Evolutionary conservation across 2,329 filamentous ascomycete species (phyloP).

Genomic region (Fusarium robinianum): DNA sequence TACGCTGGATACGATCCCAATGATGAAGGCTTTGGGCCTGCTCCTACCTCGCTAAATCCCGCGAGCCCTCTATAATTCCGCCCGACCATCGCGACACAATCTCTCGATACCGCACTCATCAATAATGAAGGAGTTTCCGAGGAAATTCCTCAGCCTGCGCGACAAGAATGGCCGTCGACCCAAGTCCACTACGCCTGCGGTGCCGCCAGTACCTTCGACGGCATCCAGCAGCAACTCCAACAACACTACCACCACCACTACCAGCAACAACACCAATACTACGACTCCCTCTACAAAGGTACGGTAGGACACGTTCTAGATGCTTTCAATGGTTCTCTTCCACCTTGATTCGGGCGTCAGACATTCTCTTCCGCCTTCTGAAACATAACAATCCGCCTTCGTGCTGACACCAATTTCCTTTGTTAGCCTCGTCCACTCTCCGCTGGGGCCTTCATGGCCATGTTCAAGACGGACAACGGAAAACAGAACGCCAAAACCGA

Average conservation of each 20-base stretch:
- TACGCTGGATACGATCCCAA: conserved; percentile 32
- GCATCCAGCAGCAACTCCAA: conserved; percentile 17
- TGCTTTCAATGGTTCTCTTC: conserved; percentile 2
- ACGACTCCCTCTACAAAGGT: too few relatives aligned
- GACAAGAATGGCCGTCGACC: conserved; percentile 64
- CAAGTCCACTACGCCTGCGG: conserved; percentile 60
- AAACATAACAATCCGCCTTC: too few relatives aligned
- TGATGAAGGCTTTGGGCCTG: conserved; percentile 39
- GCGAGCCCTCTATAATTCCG: conserved; percentile 34
- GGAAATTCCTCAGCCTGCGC: conserved; percentile 71
- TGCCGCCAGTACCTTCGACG: conserved; percentile 48
- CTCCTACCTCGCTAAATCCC: conserved; percentile 40
- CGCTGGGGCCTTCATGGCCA: conserved; percentile 62
- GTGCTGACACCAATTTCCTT: conserved; percentile 16
- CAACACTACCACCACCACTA: too few relatives aligned
- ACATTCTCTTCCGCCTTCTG: too few relatives aligned
- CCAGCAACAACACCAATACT: too few relatives aligned
- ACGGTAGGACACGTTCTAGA: conserved; percentile 29
- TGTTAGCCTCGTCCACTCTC: conserved; percentile 58
- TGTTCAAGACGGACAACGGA: conserved; percentile 66
- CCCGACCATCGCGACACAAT: conserved; percentile 4
- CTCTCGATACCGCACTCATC: conserved; percentile 9
- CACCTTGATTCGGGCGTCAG: too few relatives aligned
- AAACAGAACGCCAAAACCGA: conserved; percentile 52
- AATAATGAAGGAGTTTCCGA: conserved; percentile 60